Evolutionary conservation across 169 alveolate species (phyloP).

Genomic region (Toxoplasma gondii): DNA sequence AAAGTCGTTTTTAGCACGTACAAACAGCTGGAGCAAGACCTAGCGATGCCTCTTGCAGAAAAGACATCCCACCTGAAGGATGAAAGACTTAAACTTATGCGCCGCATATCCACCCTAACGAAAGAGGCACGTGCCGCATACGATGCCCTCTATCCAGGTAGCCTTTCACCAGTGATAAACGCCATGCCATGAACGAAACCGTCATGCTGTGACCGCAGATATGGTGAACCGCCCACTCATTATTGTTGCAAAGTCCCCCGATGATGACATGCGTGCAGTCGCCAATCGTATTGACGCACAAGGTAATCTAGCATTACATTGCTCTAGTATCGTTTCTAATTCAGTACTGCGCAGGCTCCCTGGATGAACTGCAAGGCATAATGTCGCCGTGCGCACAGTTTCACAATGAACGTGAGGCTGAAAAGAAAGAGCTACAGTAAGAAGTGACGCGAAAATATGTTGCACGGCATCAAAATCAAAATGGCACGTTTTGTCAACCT

Average conservation of each 20-base stretch:
- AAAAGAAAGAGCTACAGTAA: constrained; percentile 25
- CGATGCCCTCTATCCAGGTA: constrained; percentile 30
- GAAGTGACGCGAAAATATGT: not conserved
- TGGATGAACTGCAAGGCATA: constrained; percentile 17
- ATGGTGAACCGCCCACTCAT: constrained; percentile 20
- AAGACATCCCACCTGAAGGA: constrained; percentile 9
- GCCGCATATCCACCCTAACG: constrained; percentile 1
- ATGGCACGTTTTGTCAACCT: not conserved
- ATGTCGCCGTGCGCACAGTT: constrained; percentile 24
- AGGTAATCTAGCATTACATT: not conserved
- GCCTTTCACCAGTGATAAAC: not conserved
- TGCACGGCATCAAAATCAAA: not conserved
- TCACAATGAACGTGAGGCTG: constrained; percentile 43
- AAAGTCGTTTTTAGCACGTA: not conserved
- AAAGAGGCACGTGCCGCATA: not conserved
- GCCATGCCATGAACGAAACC: not conserved
- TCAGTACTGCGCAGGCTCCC: not conserved
- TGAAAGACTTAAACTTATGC: constrained; percentile 19
- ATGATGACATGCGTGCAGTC: constrained; percentile 17
- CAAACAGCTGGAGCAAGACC: constrained; percentile 20
- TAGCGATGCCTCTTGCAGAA: constrained; percentile 32
- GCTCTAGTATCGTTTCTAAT: not conserved
- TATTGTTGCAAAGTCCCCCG: constrained; percentile 31
- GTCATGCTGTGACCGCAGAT: not conserved
- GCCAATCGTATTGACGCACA: constrained; percentile 26